A percentile compares a stretch with the other conserved stretches of the same genome.
phyloP scores from a whole-genome alignment of 257 asterid genomes.

The Salvia hispanica region DNA sequence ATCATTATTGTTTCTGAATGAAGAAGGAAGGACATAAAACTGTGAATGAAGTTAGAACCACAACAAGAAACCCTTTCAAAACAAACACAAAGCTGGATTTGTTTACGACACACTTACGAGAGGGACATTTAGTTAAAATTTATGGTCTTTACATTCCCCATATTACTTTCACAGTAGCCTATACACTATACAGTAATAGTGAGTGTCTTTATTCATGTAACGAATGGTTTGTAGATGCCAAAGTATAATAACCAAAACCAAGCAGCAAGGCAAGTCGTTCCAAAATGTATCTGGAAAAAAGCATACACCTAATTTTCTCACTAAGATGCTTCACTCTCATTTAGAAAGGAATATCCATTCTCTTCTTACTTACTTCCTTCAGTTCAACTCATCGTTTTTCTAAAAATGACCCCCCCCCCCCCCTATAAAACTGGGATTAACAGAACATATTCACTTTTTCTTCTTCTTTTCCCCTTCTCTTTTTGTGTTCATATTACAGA shows the following conservation, averaged over 20 bases:
- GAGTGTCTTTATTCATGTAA: conserved; percentile 14
- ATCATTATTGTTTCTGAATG: background rate
- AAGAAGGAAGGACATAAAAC: conserved; percentile 10
- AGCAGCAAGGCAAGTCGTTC: conserved; percentile 4
- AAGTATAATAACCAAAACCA: conserved; percentile 8
- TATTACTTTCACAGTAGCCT: background rate
- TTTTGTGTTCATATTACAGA: background rate
- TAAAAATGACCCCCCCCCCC: background rate
- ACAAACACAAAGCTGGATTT: conserved; percentile 4
- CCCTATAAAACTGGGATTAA: background rate
- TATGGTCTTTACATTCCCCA: background rate
- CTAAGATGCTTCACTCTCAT: conserved; percentile 7
- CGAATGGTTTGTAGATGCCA: background rate
- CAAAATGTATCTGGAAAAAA: conserved; percentile 8
- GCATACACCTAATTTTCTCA: background rate
- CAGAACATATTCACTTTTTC: background rate
- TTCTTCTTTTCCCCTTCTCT: background rate
- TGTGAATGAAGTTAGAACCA: background rate
- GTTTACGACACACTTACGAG: background rate
- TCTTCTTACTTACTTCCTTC: background rate
- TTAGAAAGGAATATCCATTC: background rate
- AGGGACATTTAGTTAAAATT: background rate
- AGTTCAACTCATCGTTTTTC: background rate
- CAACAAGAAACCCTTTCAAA: background rate
- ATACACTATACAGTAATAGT: background rate